Evolutionary conservation across 208 protist genomes (phyloP).

Genomic region (Strigomonas culicis): DNA sequence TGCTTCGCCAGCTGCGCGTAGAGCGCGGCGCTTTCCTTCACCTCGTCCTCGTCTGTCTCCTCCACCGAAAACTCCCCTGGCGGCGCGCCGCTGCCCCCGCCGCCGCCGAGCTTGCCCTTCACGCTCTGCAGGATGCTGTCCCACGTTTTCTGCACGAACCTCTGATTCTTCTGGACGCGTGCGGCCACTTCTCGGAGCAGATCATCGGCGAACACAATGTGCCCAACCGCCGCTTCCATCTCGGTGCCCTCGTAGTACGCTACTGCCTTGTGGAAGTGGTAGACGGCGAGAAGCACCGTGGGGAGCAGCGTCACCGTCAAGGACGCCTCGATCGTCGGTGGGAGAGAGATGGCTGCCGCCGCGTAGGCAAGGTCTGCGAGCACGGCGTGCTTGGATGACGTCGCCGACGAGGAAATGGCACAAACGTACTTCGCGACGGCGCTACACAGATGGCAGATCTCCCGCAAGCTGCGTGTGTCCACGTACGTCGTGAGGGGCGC

Average conservation of each 20-base stretch:
- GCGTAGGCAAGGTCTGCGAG: constrained; percentile 50
- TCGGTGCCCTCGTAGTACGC: constrained; percentile 45
- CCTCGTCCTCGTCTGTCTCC: not conserved
- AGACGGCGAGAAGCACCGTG: constrained; percentile 48
- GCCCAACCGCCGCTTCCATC: constrained; percentile 59
- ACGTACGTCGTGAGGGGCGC: constrained; percentile 23
- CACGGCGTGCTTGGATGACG: constrained; percentile 39
- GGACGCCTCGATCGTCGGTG: constrained; percentile 10
- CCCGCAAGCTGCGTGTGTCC: constrained; percentile 26
- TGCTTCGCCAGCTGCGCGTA: constrained; percentile 11
- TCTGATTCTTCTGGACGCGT: constrained; percentile 11
- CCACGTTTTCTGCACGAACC: constrained; percentile 17
- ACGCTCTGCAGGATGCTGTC: constrained; percentile 1
- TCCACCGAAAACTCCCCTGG: not conserved
- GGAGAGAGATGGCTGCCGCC: constrained; percentile 31
- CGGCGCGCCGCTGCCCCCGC: not conserved
- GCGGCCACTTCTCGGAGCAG: constrained; percentile 30
- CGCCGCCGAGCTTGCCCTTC: constrained; percentile 10
- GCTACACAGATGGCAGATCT: constrained; percentile 30
- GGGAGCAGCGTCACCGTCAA: constrained; percentile 40
- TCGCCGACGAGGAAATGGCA: constrained; percentile 42
- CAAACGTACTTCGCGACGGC: constrained; percentile 69
- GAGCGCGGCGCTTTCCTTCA: constrained; percentile 3
- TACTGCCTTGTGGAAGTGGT: constrained; percentile 58
- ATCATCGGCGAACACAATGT: constrained; percentile 52